These are phyloP conservation scores for Claviceps digitariae DNA, from an alignment of 2,329 filamentous ascomycete genomes.

Conservation along the genomic window DNA sequence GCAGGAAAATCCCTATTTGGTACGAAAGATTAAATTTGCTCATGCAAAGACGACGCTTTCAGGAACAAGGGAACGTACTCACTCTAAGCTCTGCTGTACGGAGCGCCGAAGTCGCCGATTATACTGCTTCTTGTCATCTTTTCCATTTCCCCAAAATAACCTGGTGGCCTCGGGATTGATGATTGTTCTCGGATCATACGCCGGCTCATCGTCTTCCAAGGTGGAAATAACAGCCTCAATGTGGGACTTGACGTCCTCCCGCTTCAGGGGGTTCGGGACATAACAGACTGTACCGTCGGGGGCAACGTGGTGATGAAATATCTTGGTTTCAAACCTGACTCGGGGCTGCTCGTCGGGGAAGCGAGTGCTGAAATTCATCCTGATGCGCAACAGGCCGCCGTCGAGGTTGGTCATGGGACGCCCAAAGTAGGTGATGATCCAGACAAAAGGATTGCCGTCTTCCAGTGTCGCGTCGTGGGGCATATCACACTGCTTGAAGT, in stretches of 20 bases:
- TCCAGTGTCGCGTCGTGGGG: slow-evolving; percentile 66
- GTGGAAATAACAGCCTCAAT: slow-evolving; percentile 70
- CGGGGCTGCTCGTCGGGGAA: slow-evolving; percentile 86
- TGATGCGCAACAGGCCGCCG: slow-evolving; percentile 76
- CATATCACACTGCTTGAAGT: slow-evolving; percentile 56
- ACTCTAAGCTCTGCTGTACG: slow-evolving; percentile 57
- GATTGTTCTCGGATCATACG: slow-evolving; percentile 79
- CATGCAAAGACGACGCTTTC: not conserved
- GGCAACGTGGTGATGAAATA: slow-evolving; percentile 84
- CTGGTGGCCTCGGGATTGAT: slow-evolving; percentile 78
- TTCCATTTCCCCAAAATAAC: slow-evolving; percentile 66
- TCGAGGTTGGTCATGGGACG: slow-evolving; percentile 87
- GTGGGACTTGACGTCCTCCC: slow-evolving; percentile 69
- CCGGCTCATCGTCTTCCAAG: slow-evolving; percentile 76
- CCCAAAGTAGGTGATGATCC: slow-evolving; percentile 81
- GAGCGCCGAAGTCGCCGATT: slow-evolving; percentile 67
- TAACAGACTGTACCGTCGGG: slow-evolving; percentile 75
- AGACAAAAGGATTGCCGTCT: slow-evolving; percentile 76
- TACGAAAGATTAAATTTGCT: not conserved
- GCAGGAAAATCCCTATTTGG: slow-evolving; percentile 20
- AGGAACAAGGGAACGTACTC: slow-evolving; percentile 12
- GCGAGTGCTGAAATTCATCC: slow-evolving; percentile 62
- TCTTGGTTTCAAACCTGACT: slow-evolving; percentile 61
- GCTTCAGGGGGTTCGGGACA: slow-evolving; percentile 42
- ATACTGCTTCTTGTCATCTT: slow-evolving; percentile 70